phyloP scores from a whole-genome alignment of 306 rosid genomes.

The Herpetospermum pedunculosum region DNA sequence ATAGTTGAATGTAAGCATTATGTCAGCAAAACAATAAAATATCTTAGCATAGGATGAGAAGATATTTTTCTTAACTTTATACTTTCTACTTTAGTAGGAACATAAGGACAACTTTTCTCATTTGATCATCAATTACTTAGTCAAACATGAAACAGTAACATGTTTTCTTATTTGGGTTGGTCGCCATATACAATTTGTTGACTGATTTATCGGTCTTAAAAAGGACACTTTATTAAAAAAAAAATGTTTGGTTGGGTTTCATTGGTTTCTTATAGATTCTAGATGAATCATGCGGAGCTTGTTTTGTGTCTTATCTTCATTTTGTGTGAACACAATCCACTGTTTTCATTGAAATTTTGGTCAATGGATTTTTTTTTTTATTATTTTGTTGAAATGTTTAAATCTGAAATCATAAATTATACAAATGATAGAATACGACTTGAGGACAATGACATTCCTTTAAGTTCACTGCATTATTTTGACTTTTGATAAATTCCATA shows the following conservation, averaged over 20 bases:
- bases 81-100: not conserved
- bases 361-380: not conserved
- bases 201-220: not conserved
- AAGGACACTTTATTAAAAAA: not conserved
- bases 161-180: not conserved
- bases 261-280: not conserved
- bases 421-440: not conserved
- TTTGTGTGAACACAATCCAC: not conserved
- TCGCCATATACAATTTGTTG: not conserved
- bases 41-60: not conserved
- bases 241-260: not conserved
- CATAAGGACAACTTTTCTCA: not conserved
- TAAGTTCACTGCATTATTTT: not conserved
- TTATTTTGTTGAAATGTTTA: not conserved
- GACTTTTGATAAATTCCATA: not conserved
- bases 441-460: not conserved
- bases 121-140: not conserved
- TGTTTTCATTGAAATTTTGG: not conserved
- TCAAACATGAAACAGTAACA: not conserved
- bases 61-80: not conserved
- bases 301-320: not conserved
- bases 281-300: not conserved
- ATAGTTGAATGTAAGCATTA: not conserved
- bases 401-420: not conserved
- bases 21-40: not conserved